Percentiles rank a stretch among this genome's conserved stretches.
Conservation (phyloP, 2,329 filamentous ascomycete genomes). For the Bipolaris gigantea region DNA sequence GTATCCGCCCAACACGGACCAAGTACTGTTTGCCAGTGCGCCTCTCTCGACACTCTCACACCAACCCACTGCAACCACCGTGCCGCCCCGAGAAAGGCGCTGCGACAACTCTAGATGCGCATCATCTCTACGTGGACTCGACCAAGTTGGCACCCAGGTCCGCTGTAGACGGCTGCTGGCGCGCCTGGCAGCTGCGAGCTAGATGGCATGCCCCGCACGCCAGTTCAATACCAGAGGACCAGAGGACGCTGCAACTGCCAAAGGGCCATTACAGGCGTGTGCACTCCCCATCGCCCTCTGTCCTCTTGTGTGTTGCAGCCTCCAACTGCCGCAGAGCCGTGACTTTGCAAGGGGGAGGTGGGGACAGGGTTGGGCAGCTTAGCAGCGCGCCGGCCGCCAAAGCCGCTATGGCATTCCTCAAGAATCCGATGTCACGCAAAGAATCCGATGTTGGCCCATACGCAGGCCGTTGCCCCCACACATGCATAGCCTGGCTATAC, state of each 20-base stretch:
- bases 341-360: background rate
- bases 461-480: background rate
- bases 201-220: slow-evolving; percentile 1
- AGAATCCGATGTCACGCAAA: slow-evolving; percentile 15
- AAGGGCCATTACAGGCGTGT: background rate
- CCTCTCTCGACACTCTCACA: slow-evolving; percentile 9
- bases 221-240: background rate
- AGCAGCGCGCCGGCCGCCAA: slow-evolving; percentile 1
- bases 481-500: background rate
- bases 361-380: slow-evolving; percentile 1
- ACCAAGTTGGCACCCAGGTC: background rate
- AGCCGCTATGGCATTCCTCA: slow-evolving; percentile 11
- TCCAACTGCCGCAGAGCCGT: background rate
- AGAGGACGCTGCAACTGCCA: background rate
- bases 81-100: background rate
- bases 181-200: slow-evolving; percentile 2
- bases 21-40: slow-evolving; percentile 7
- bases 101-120: slow-evolving; percentile 1
- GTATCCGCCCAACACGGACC: slow-evolving; percentile 9
- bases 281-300: background rate
- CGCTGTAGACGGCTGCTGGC: slow-evolving; percentile 1
- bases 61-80: slow-evolving; percentile 3
- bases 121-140: slow-evolving; percentile 10
- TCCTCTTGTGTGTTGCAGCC: background rate
- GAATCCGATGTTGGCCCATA: slow-evolving; percentile 11